Evolutionary conservation across 352 stramenopile genomes (phyloP).

Genomic region (Thalassiosira livingstoniorum): DNA sequence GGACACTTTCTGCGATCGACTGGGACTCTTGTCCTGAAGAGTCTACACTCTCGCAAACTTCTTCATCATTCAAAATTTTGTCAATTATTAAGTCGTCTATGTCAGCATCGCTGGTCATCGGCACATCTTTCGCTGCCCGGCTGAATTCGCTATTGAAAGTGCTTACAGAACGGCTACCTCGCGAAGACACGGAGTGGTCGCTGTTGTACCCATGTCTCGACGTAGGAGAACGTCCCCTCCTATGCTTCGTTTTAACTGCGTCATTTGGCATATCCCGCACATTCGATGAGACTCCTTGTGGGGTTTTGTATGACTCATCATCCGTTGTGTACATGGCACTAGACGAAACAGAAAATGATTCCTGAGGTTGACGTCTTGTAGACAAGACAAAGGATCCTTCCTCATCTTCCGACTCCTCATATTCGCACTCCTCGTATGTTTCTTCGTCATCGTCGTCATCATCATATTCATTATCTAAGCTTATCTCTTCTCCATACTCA

Average conservation of each 20-base stretch:
- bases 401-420: neutral
- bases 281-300: neutral
- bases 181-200: neutral
- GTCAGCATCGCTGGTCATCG: too few relatives aligned
- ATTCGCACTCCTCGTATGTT: too few relatives aligned
- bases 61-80: conserved; percentile 16
- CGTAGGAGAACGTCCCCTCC: conserved; percentile 19
- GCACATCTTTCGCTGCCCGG: too few relatives aligned
- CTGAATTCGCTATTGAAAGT: neutral
- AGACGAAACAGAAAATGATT: neutral
- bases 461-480: neutral
- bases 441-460: too few relatives aligned
- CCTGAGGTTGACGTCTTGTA: neutral
- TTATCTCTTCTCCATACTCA: neutral
- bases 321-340: neutral
- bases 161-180: neutral
- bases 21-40: neutral
- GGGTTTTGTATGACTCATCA: neutral
- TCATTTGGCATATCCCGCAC: neutral
- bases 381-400: neutral
- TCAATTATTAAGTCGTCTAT: too few relatives aligned
- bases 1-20: conserved; percentile 29
- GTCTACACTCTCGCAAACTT: neutral
- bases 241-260: neutral
- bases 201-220: conserved; percentile 20